Evolutionary conservation across 2,329 filamentous ascomycete species (phyloP), one percentile per base, ranked within the genome.

Genomic region (Chaetomium sp.): DNA sequence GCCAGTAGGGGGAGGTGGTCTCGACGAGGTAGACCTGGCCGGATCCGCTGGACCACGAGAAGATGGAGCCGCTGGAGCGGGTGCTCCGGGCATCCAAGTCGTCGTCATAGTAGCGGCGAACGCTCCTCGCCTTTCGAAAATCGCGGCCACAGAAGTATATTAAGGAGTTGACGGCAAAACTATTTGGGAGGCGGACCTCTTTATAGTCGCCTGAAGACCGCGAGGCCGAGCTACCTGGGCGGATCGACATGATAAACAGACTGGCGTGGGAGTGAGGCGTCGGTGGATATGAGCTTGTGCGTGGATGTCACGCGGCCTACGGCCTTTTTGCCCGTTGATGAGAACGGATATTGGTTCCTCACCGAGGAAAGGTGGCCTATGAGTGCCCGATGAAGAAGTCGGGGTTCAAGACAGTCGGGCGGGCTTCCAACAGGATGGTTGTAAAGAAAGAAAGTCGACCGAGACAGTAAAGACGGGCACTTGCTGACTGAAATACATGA

Each of bases 61-160:
- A 61, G 10, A 49, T 47, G 12, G 55, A 59, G 46, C 53, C 55
- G 32, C 56, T 36, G 32, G 61, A 61, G 38, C 53, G 44, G 11
- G 56, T 58, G 54, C 63, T 66, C 33, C 50, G 46, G 3, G 58
- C 52, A 37, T 66, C 63, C 12, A 57, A 58, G n/a, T 62, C 59
- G 11, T 62, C 59, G 40, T 56, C 48, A 47, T 59, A 63, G 49
- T 64, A 64, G 34, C 61, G 59, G 33, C 61, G 59, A 34, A 65
- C 51, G 38, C 46, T 55, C 48, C 62, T 65, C 14, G 62, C 62
- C 33, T 61, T 61, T 9, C 55, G 52, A 1, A 64, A 64, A 10
- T 62, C 43, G 9, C 62, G 58, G 4, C 64, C 62, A 42, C 56
- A 57, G 47, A 64, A 62, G 40, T 59, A 66, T 19, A 65, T 51